These are phyloP conservation scores for Kazachstania kunashirensis DNA, from an alignment of 805 yeast genomes.

Conservation along the genomic window DNA sequence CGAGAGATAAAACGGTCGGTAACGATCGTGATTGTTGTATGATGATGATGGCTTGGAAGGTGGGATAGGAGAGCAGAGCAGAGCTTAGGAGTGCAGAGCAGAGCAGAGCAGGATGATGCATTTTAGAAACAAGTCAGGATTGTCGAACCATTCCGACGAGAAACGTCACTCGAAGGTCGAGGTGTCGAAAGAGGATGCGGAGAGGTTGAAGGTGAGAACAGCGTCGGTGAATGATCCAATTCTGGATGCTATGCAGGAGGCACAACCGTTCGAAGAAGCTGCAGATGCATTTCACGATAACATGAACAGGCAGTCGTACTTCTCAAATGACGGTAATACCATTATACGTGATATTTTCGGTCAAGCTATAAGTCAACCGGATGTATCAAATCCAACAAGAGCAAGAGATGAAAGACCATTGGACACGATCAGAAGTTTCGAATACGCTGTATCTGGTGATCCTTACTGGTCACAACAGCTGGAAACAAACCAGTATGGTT, in stretches of 20 bases:
- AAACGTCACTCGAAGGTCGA: slow-evolving; percentile 30
- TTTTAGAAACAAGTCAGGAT: slow-evolving; percentile 34
- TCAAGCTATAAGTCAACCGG: slow-evolving; percentile 64
- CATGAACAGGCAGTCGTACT: slow-evolving; percentile 32
- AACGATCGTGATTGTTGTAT: no score
- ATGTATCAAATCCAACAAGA: slow-evolving; percentile 88
- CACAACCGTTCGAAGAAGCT: slow-evolving; percentile 82
- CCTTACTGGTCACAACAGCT: slow-evolving; percentile 64
- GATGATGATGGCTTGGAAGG: no score
- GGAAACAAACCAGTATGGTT: slow-evolving; percentile 72
- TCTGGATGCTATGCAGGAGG: slow-evolving; percentile 84
- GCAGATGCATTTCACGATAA: slow-evolving; percentile 30
- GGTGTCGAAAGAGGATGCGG: slow-evolving; percentile 42
- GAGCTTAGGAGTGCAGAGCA: no score
- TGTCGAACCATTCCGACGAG: slow-evolving; percentile 18
- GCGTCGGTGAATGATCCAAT: slow-evolving; percentile 83
- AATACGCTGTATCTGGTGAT: slow-evolving; percentile 82
- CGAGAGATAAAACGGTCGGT: no score
- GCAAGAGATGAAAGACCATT: slow-evolving; percentile 91
- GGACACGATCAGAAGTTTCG: slow-evolving; percentile 90
- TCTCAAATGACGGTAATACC: slow-evolving; percentile 33
- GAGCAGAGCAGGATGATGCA: slow-evolving; percentile 34
- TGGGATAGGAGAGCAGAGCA: no score
- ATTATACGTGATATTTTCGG: slow-evolving; percentile 74
- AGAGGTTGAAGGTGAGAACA: slow-evolving; percentile 52